Conservation (phyloP, 2,329 filamentous ascomycete species). For the Cladophialophora carrionii region DNA sequence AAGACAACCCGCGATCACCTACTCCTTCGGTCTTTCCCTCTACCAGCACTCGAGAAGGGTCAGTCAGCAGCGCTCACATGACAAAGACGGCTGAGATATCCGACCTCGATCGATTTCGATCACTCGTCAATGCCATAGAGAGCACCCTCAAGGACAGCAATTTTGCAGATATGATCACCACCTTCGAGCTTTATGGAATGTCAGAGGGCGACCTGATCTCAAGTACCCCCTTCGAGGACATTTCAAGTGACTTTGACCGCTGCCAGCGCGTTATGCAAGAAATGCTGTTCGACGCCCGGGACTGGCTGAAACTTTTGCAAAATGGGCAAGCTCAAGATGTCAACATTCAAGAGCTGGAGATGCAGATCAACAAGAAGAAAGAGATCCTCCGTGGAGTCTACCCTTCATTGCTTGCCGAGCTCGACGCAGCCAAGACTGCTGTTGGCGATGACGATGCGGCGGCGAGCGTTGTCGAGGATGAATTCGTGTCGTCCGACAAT, state of each 20-base stretch:
- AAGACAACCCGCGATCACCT: conserved; percentile 1
- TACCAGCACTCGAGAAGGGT: neutral
- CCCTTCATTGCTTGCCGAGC: conserved; percentile 6
- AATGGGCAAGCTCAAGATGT: neutral
- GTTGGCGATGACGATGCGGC: neutral
- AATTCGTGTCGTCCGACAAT: neutral
- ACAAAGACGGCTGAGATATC: neutral
- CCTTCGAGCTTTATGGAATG: neutral
- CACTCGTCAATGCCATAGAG: neutral
- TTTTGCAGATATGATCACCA: neutral
- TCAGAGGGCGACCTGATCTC: neutral
- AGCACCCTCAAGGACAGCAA: conserved; percentile 7
- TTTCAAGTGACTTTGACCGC: neutral
- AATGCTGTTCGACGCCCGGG: neutral
- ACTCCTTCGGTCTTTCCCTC: neutral
- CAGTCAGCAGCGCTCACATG: neutral
- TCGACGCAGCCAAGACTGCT: neutral
- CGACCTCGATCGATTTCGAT: neutral
- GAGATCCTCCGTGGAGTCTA: neutral
- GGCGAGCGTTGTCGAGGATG: neutral
- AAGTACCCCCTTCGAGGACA: neutral
- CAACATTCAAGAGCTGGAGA: conserved; percentile 4
- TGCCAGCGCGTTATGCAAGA: conserved; percentile 12
- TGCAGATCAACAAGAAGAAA: conserved; percentile 7
- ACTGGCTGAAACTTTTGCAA: neutral